Evolutionary conservation across 2,329 filamentous ascomycete genomes (phyloP).

Genomic region (Huntiella savannae): DNA sequence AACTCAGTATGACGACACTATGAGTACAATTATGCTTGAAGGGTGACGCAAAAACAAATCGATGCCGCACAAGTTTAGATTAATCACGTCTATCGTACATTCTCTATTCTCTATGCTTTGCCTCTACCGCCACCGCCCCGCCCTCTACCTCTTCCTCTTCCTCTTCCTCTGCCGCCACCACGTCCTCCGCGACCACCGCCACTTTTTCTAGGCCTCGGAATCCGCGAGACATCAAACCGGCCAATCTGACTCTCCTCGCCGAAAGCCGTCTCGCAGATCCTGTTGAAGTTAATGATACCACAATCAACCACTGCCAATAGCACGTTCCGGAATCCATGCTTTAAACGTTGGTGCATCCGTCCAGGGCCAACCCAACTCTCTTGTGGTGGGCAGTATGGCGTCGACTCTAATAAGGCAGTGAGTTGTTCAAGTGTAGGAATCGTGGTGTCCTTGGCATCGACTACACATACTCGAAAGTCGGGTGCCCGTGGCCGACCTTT

Average conservation of each 20-base stretch:
- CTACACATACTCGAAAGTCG: slow-evolving; percentile 69
- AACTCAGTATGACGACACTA: too few species aligned
- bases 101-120: neutral
- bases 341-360: slow-evolving; percentile 55
- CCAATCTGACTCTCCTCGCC: slow-evolving; percentile 54
- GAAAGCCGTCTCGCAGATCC: slow-evolving; percentile 65
- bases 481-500: slow-evolving; percentile 63
- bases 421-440: slow-evolving; percentile 61
- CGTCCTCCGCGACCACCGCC: slow-evolving; percentile 22
- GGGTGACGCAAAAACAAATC: too few species aligned
- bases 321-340: slow-evolving; percentile 68
- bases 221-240: slow-evolving; percentile 23
- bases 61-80: too few species aligned
- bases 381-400: slow-evolving; percentile 29
- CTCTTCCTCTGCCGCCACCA: slow-evolving; percentile 24
- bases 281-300: slow-evolving; percentile 73
- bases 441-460: slow-evolving; percentile 51
- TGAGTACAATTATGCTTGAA: too few species aligned
- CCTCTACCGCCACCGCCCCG: slow-evolving; percentile 1
- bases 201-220: slow-evolving; percentile 19
- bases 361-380: slow-evolving; percentile 22
- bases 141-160: slow-evolving; percentile 16
- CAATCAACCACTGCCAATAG: slow-evolving; percentile 77
- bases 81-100: too few species aligned
- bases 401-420: slow-evolving; percentile 48